Conservation (phyloP, 306 rosid genomes). For the Cucumis sativus region DNA sequence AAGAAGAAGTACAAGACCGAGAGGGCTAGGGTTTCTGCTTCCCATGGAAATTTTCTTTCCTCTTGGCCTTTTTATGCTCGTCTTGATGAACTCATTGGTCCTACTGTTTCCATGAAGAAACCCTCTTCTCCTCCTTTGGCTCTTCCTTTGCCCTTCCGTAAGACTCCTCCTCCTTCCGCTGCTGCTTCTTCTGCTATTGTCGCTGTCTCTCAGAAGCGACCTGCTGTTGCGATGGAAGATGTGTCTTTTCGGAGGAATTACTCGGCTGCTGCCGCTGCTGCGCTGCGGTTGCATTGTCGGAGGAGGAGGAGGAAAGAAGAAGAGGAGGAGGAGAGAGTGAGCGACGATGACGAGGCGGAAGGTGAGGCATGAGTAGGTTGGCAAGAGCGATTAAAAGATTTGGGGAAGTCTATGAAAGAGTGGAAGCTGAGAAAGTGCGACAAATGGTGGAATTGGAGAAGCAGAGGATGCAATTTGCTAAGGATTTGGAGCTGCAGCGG, state of each 20-base stretch:
- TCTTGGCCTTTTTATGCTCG: slow-evolving; percentile 75
- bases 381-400: slow-evolving; percentile 82
- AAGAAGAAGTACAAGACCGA: slow-evolving; percentile 94
- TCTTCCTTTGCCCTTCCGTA: slow-evolving; percentile 43
- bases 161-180: slow-evolving; percentile 19
- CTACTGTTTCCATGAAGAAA: slow-evolving; percentile 37
- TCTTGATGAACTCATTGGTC: slow-evolving; percentile 51
- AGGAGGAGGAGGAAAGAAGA: slow-evolving; percentile 51
- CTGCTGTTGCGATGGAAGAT: slow-evolving; percentile 31
- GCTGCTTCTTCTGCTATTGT: slow-evolving; percentile 7
- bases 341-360: slow-evolving; percentile 47
- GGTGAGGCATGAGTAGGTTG: slow-evolving; percentile 64
- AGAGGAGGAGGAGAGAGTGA: slow-evolving; percentile 24
- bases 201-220: slow-evolving; percentile 57
- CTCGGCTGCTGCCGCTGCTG: slow-evolving; percentile 86
- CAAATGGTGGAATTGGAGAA: slow-evolving; percentile 95
- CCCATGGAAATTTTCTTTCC: slow-evolving; percentile 38
- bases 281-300: slow-evolving; percentile 64
- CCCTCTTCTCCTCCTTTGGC: slow-evolving; percentile 51
- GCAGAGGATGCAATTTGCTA: slow-evolving; percentile 88
- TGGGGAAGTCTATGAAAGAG: slow-evolving; percentile 74
- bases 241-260: slow-evolving; percentile 71
- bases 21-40: slow-evolving; percentile 68
- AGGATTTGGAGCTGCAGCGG: slow-evolving; percentile 84
- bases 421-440: slow-evolving; percentile 76